Conservation (phyloP, 1,284 basidiomycete species). For the Trametes pubescens region DNA sequence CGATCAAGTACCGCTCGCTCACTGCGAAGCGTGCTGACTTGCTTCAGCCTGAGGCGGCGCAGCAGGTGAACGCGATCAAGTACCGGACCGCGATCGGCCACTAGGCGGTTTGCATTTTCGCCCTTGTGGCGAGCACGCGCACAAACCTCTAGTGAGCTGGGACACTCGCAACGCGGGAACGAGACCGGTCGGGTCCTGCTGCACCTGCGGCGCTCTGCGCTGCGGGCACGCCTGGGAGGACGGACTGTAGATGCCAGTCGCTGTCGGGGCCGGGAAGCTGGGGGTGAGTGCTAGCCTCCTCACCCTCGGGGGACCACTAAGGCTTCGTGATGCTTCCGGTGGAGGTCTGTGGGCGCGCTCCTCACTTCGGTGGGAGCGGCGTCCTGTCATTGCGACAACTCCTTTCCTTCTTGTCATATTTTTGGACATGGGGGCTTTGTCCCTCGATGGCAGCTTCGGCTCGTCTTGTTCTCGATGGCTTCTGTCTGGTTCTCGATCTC, state of each 20-base stretch:
- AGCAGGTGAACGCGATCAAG: slow-evolving; percentile 16
- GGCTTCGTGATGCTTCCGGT: not conserved
- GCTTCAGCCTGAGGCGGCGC: slow-evolving; percentile 15
- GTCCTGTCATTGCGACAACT: slow-evolving; percentile 1
- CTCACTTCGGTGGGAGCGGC: not conserved
- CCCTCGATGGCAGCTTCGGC: not conserved
- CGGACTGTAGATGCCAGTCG: slow-evolving; percentile 6
- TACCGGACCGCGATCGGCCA: slow-evolving; percentile 17
- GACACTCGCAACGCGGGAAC: not conserved
- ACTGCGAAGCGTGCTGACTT: slow-evolving; percentile 21
- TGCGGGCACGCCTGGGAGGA: slow-evolving; percentile 1
- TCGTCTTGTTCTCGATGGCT: not conserved
- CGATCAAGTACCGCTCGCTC: slow-evolving; percentile 27
- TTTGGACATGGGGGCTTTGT: not conserved
- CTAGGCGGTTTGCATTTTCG: slow-evolving; percentile 7
- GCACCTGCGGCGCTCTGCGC: slow-evolving; percentile 1
- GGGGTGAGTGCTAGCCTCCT: slow-evolving; percentile 13
- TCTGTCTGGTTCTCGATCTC: not conserved
- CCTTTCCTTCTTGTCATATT: not conserved
- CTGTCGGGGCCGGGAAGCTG: slow-evolving; percentile 11
- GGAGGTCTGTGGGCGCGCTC: slow-evolving; percentile 1
- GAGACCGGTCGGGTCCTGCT: not conserved
- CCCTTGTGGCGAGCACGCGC: slow-evolving; percentile 8
- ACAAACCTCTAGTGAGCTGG: not conserved
- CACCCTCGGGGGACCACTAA: slow-evolving; percentile 1